These are phyloP conservation scores for Aspergillus flavus DNA, from an alignment of 2,329 filamentous ascomycete species.

Conservation along the genomic window DNA sequence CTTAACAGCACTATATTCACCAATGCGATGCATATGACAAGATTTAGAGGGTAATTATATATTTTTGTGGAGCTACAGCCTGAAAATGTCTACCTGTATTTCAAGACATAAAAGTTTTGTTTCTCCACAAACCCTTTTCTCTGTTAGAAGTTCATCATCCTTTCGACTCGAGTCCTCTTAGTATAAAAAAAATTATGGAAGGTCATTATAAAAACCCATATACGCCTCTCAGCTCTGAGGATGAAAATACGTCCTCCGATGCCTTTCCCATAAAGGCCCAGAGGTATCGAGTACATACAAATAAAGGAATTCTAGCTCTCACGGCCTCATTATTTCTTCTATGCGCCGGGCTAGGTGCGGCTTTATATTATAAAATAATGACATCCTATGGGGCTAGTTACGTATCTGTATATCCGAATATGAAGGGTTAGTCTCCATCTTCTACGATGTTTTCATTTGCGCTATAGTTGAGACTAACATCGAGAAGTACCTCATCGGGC, in stretches of 20 bases:
- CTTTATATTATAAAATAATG: neutral
- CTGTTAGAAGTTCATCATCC: neutral
- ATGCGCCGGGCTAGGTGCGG: neutral
- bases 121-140: neutral
- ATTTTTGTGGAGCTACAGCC: neutral
- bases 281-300: neutral
- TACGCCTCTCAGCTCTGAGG: neutral
- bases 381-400: neutral
- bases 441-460: neutral
- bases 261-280: too few species aligned
- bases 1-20: neutral
- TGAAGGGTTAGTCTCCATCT: neutral
- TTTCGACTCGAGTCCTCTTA: too few species aligned
- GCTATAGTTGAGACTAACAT: neutral
- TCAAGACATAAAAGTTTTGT: neutral
- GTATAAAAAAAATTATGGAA: neutral
- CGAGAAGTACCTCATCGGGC: neutral
- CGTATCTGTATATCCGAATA: too few species aligned
- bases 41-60: neutral
- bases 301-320: neutral
- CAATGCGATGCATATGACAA: neutral
- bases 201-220: neutral
- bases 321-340: neutral
- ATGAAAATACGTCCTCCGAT: neutral
- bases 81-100: neutral